Percentiles rank a stretch among this genome's conserved stretches.
Evolutionary conservation across 208 protist genomes (phyloP).

Genomic region (Trypanosoma mega): DNA sequence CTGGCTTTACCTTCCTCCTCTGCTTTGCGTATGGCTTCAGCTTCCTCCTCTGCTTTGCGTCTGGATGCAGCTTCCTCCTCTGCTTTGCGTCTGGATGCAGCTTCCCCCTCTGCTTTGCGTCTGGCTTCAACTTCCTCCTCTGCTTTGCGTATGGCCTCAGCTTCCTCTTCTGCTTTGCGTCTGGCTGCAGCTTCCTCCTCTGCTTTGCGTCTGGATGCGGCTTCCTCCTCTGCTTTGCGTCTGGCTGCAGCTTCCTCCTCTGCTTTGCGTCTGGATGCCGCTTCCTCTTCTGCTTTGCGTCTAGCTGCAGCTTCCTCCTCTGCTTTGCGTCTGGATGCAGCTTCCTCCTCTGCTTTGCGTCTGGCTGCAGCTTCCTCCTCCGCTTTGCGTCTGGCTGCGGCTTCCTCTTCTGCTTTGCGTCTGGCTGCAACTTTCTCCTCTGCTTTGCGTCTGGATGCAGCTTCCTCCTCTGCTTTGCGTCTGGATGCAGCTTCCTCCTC

Average conservation of each 20-base stretch:
- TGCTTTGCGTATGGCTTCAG: neutral
- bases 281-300: neutral
- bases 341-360: conserved; percentile 20
- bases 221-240: conserved; percentile 18
- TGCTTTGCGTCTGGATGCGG: conserved; percentile 6
- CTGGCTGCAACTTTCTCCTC: no score
- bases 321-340: conserved; percentile 16
- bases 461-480: no score
- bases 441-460: no score
- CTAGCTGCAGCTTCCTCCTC: conserved; percentile 6
- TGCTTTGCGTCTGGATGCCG: no score
- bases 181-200: conserved; percentile 6
- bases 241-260: no score
- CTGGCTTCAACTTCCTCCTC: conserved; percentile 12
- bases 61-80: neutral
- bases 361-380: conserved; percentile 17
- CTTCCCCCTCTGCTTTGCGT: conserved; percentile 10
- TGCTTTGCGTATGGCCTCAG: conserved; percentile 9
- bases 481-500: no score
- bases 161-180: conserved; percentile 2
- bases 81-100: neutral
- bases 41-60: neutral
- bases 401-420: conserved; percentile 7
- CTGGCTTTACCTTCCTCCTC: conserved; percentile 3
- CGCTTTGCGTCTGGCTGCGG: conserved; percentile 3